A percentile compares a stretch with the other conserved stretches of the same genome.
Conservation (phyloP, 1,284 basidiomycete genomes). For the Rhodotorula sp. region DNA sequence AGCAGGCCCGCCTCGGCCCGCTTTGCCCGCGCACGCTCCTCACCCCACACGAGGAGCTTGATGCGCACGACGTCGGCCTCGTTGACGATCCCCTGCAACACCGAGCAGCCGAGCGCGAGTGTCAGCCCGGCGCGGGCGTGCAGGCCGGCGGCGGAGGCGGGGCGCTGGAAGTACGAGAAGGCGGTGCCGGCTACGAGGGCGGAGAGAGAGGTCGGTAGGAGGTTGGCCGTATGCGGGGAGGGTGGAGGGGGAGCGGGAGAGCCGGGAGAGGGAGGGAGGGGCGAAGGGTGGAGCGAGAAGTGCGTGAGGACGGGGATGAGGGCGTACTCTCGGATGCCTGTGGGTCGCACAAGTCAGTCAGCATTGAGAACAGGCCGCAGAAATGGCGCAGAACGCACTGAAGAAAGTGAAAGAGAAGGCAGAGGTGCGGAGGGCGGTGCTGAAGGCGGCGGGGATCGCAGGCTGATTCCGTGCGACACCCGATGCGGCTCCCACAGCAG, state of each 20-base stretch:
- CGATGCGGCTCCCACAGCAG: slow-evolving; percentile 25
- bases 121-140: slow-evolving; percentile 31
- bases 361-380: not conserved
- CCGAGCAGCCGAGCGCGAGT: slow-evolving; percentile 30
- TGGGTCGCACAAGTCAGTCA: not conserved
- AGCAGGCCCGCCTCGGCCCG: not conserved
- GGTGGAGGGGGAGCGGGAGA: not conserved
- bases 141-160: not conserved
- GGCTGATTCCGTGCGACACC: slow-evolving; percentile 31
- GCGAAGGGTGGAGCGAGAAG: slow-evolving; percentile 25
- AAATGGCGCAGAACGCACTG: slow-evolving; percentile 14
- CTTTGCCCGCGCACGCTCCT: slow-evolving; percentile 8
- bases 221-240: slow-evolving; percentile 31
- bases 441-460: slow-evolving; percentile 40
- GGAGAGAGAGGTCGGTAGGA: slow-evolving; percentile 30
- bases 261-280: slow-evolving; percentile 19
- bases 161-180: slow-evolving; percentile 29
- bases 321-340: slow-evolving; percentile 38
- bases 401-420: slow-evolving; percentile 43
- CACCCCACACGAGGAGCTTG: slow-evolving; percentile 20
- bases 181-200: slow-evolving; percentile 31
- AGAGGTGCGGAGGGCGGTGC: slow-evolving; percentile 29
- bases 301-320: slow-evolving; percentile 30
- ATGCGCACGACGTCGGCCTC: slow-evolving; percentile 33
- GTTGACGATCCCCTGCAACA: slow-evolving; percentile 36